These are phyloP conservation scores for Tephrocybe sp. DNA, from an alignment of 768 basidiomycete species.

Conservation along the genomic window DNA sequence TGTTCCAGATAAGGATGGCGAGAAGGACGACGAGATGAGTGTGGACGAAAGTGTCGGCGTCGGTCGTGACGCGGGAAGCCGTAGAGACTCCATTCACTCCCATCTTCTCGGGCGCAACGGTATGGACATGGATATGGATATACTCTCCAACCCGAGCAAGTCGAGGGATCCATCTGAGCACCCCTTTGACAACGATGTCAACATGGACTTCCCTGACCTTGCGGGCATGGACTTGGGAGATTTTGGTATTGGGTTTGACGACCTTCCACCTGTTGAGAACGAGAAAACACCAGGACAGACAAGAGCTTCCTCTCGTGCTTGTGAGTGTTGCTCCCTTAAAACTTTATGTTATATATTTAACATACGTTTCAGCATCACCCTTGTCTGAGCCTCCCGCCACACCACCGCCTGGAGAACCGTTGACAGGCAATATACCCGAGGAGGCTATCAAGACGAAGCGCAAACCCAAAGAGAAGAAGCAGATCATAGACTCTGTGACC, in stretches of 20 bases:
- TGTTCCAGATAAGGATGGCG: slow-evolving; percentile 38
- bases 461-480: slow-evolving; percentile 74
- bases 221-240: slow-evolving; percentile 66
- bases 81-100: slow-evolving; percentile 60
- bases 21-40: slow-evolving; percentile 53
- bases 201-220: slow-evolving; percentile 48
- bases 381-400: slow-evolving; percentile 75
- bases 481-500: slow-evolving; percentile 88
- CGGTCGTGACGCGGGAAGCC: slow-evolving; percentile 67
- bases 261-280: slow-evolving; percentile 40
- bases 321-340: slow-evolving; percentile 38
- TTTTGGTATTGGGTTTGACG: slow-evolving; percentile 66
- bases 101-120: slow-evolving; percentile 52
- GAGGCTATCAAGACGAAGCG: slow-evolving; percentile 43
- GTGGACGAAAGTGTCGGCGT: slow-evolving; percentile 67
- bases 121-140: slow-evolving; percentile 55
- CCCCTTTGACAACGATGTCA: slow-evolving; percentile 57
- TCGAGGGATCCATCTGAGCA: slow-evolving; percentile 70
- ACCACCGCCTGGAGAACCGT: slow-evolving; percentile 62
- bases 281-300: slow-evolving; percentile 61
- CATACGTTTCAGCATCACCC: slow-evolving; percentile 58
- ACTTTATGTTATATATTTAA: neutral
- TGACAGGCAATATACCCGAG: slow-evolving; percentile 43
- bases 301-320: slow-evolving; percentile 64
- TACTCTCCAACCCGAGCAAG: slow-evolving; percentile 55